These are phyloP conservation scores for Terana coerulea DNA, from an alignment of 768 basidiomycete genomes.

Conservation along the genomic window DNA sequence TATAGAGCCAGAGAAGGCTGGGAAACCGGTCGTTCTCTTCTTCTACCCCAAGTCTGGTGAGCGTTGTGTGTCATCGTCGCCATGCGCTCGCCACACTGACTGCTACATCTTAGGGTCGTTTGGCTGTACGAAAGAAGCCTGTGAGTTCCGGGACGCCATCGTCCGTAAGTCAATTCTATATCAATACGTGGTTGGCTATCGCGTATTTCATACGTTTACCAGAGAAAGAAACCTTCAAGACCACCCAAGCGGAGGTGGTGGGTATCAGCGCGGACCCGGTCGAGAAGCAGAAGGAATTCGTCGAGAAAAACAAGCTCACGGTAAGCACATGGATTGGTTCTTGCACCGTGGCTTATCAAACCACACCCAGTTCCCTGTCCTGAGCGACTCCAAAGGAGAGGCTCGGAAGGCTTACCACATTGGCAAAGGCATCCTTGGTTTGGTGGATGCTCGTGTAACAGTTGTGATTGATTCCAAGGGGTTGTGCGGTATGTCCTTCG, in stretches of 20 bases:
- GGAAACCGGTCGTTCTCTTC: conserved; percentile 66
- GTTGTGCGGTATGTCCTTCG: conserved; percentile 48
- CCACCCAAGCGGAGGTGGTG: conserved; percentile 59
- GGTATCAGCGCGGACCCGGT: conserved; percentile 75
- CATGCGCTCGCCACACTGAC: neutral
- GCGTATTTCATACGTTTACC: too few relatives aligned
- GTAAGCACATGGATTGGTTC: conserved; percentile 34
- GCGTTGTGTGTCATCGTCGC: neutral
- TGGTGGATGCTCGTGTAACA: conserved; percentile 63
- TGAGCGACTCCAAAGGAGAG: conserved; percentile 66
- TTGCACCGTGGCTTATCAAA: neutral
- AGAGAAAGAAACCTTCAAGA: conserved; percentile 67
- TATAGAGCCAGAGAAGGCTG: conserved; percentile 53
- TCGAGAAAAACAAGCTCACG: conserved; percentile 62
- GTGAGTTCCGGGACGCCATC: conserved; percentile 77
- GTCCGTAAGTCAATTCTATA: conserved; percentile 44
- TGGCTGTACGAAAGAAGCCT: conserved; percentile 81
- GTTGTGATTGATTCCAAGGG: conserved; percentile 76
- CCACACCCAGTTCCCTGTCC: conserved; percentile 60
- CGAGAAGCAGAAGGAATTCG: conserved; percentile 70
- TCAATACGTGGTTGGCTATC: neutral
- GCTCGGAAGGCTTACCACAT: conserved; percentile 63
- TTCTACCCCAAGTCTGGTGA: conserved; percentile 75
- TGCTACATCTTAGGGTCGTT: conserved; percentile 46
- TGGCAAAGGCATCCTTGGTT: conserved; percentile 64